Evolutionary conservation across 495 filamentous ascomycete genomes (phyloP), one percentile per base, ranked within the genome.

Genomic region (Tetracladium marchalianum): DNA sequence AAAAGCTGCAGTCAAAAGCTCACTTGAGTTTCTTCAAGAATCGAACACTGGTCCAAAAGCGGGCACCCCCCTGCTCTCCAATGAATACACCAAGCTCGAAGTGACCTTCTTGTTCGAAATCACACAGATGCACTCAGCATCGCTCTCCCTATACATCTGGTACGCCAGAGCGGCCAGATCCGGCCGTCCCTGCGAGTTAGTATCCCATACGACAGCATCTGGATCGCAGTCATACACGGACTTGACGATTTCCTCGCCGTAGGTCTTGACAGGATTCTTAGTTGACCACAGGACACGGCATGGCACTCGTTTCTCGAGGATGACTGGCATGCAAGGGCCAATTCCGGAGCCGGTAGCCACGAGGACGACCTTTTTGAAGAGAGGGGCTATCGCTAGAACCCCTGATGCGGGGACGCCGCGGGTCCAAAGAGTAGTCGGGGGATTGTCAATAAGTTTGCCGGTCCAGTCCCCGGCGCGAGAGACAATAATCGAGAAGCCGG

Each of bases 11-110:
- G n/a, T n/a, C n/a, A n/a, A n/a, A n/a, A n/a, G n/a, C n/a, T n/a
- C n/a, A n/a, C n/a, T n/a, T n/a, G n/a, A n/a, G n/a, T n/a, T n/a
- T n/a, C n/a, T n/a, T 43, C 36, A 88, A 44, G 81, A 85, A 65
- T 88, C 85, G 57, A 82, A 87, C 56, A 88, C 83, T 5, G 84
- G 77, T 24, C 83, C 85, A 68, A 76, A 87, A n/a, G 83, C 84
- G 15, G 80, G 72, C 42, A 85, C 63, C 2, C 81, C 81, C 44
- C 76, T 65, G 35, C 65, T 71, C 61, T 88, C 81, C 50, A 87
- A 62, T 34, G 68, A 75, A 64, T 76, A 83, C 9, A 86, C 76
- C 18, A 84, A 64, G 47, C 69, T 70, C 47, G 62, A 69, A 36
- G 84, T 88, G 50, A 84, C 60, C 41, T 61, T 65, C 38, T 76